phyloP scores from a whole-genome alignment of 179 eudicot genomes.

The Spergularia azorica region DNA sequence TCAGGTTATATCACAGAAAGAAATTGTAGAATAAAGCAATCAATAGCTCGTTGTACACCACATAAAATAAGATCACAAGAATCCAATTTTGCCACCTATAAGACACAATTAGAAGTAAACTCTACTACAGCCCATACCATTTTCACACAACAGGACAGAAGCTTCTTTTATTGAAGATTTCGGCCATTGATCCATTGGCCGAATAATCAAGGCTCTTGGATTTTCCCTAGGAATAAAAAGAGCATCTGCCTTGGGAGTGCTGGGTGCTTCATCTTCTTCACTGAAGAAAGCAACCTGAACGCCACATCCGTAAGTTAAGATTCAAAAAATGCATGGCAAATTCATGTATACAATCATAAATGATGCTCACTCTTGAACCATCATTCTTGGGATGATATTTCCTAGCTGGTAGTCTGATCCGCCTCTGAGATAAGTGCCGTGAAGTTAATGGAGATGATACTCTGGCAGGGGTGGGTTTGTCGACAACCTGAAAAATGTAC shows the following conservation, averaged over 20 bases:
- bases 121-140: constrained; percentile 48
- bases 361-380: constrained; percentile 60
- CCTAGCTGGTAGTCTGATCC: constrained; percentile 83
- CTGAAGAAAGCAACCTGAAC: constrained; percentile 82
- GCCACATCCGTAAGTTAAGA: constrained; percentile 14
- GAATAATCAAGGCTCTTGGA: constrained; percentile 88
- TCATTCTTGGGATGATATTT: constrained; percentile 81
- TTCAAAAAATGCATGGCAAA: background rate
- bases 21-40: constrained; percentile 3
- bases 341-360: background rate
- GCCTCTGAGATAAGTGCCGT: constrained; percentile 87
- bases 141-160: constrained; percentile 43
- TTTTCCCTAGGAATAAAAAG: constrained; percentile 93
- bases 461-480: constrained; percentile 83
- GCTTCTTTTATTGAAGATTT: constrained; percentile 50
- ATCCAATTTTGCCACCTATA: background rate
- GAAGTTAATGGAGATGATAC: constrained; percentile 85
- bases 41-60: constrained; percentile 6
- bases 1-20: background rate
- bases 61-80: background rate
- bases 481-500: constrained; percentile 65
- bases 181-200: constrained; percentile 81
- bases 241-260: constrained; percentile 92
- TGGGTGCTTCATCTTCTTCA: constrained; percentile 83
- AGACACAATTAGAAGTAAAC: background rate